A percentile compares a stretch with the other conserved stretches of the same genome.
Conservation (phyloP, 352 stramenopile genomes). For the Phytophthora cryptogea region DNA sequence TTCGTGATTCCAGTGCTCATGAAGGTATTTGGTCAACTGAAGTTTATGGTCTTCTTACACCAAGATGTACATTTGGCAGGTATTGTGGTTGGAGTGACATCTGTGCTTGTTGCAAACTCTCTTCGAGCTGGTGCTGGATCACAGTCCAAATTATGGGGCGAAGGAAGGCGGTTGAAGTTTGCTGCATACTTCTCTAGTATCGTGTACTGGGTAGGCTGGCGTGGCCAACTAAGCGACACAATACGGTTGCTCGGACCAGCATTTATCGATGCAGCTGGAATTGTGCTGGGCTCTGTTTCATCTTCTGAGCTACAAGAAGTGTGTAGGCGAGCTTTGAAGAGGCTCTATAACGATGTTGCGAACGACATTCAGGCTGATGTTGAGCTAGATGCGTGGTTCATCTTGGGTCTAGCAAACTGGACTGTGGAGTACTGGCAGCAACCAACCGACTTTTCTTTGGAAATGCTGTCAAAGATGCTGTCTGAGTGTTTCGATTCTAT, state of each 20-base stretch:
- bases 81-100: slow-evolving; percentile 44
- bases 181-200: slow-evolving; percentile 59
- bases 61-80: slow-evolving; percentile 46
- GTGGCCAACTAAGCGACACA: slow-evolving; percentile 51
- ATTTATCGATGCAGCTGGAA: slow-evolving; percentile 69
- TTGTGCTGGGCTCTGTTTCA: slow-evolving; percentile 55
- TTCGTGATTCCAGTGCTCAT: slow-evolving; percentile 62
- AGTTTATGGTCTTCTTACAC: slow-evolving; percentile 78
- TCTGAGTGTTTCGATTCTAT: slow-evolving; percentile 58
- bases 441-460: slow-evolving; percentile 72
- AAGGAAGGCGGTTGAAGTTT: slow-evolving; percentile 72
- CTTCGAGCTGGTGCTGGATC: slow-evolving; percentile 32
- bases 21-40: slow-evolving; percentile 73
- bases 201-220: slow-evolving; percentile 62
- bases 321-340: slow-evolving; percentile 49
- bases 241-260: slow-evolving; percentile 56
- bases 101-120: slow-evolving; percentile 40
- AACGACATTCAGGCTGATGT: slow-evolving; percentile 64
- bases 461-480: slow-evolving; percentile 69
- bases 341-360: slow-evolving; percentile 48
- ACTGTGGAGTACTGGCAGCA: slow-evolving; percentile 84
- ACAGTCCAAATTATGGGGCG: slow-evolving; percentile 54
- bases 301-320: slow-evolving; percentile 49
- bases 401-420: slow-evolving; percentile 72
- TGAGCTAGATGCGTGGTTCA: slow-evolving; percentile 72